These are phyloP conservation scores for Hyphopichia fennica DNA, from an alignment of 1,139 yeast species.

Conservation along the genomic window DNA sequence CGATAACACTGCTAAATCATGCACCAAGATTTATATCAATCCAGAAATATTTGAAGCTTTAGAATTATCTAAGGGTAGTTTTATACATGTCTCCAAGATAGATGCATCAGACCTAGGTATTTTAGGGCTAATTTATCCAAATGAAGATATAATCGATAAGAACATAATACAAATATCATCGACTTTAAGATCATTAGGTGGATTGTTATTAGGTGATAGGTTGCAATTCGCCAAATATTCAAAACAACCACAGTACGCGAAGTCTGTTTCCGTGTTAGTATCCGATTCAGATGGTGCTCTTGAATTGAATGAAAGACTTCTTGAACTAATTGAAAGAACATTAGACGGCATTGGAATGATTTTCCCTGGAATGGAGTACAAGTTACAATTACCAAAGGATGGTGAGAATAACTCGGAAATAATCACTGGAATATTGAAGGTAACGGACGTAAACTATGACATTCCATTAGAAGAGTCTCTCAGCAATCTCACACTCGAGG, in stretches of 20 bases:
- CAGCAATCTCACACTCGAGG: conserved; percentile 24
- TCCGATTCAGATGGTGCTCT: conserved; percentile 6
- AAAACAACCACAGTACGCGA: conserved; percentile 54
- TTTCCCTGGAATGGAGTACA: conserved; percentile 49
- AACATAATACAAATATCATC: conserved; percentile 57
- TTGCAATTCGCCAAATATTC: conserved; percentile 46
- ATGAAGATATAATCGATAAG: conserved; percentile 39
- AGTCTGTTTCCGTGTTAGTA: conserved; percentile 15
- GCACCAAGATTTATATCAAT: conserved; percentile 48
- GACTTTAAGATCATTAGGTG: conserved; percentile 51
- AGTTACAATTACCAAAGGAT: conserved; percentile 5
- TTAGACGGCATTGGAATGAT: conserved; percentile 54
- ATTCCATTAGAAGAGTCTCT: conserved; percentile 22
- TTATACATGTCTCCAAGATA: conserved; percentile 50
- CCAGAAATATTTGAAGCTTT: conserved; percentile 52
- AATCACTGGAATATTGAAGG: conserved; percentile 8
- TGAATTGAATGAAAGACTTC: conserved; percentile 5
- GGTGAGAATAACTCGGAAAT: conserved; percentile 9
- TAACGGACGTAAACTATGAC: conserved; percentile 24
- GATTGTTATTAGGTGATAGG: conserved; percentile 73
- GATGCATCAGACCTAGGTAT: conserved; percentile 48
- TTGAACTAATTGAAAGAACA: conserved; percentile 31
- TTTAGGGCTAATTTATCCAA: conserved; percentile 44
- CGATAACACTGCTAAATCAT: conserved; percentile 23
- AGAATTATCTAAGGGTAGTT: conserved; percentile 54